These are phyloP conservation scores for Lepiota subincarnata DNA, from an alignment of 768 basidiomycete genomes.

Conservation along the genomic window DNA sequence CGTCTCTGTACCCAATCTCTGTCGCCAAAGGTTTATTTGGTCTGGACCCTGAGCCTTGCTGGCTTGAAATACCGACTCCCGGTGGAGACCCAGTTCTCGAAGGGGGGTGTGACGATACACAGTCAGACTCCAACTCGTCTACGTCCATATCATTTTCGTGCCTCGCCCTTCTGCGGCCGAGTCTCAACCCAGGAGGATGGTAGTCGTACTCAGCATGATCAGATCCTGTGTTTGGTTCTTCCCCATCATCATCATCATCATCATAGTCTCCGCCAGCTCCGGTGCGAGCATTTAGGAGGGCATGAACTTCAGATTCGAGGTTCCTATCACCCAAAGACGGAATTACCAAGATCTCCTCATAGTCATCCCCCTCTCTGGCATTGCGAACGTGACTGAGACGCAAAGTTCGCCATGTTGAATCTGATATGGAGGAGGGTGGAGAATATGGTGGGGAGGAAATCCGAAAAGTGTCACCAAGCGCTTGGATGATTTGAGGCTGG, in stretches of 20 bases:
- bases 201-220: slow-evolving; percentile 27
- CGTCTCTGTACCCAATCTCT: slow-evolving; percentile 18
- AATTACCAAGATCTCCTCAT: slow-evolving; percentile 51
- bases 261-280: slow-evolving; percentile 18
- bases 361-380: slow-evolving; percentile 26
- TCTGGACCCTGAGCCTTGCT: neutral
- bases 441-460: slow-evolving; percentile 36
- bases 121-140: slow-evolving; percentile 54
- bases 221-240: slow-evolving; percentile 27
- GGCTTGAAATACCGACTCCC: neutral
- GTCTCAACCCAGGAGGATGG: slow-evolving; percentile 13
- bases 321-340: slow-evolving; percentile 51
- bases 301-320: slow-evolving; percentile 55
- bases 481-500: slow-evolving; percentile 43
- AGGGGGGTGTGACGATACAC: slow-evolving; percentile 39
- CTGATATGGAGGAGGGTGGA: slow-evolving; percentile 38
- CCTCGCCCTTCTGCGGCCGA: slow-evolving; percentile 7
- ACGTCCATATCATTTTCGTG: slow-evolving; percentile 39
- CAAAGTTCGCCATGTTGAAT: slow-evolving; percentile 42
- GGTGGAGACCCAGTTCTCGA: slow-evolving; percentile 29
- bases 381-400: slow-evolving; percentile 17
- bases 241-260: slow-evolving; percentile 15
- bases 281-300: slow-evolving; percentile 46
- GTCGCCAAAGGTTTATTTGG: slow-evolving; percentile 2
- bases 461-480: slow-evolving; percentile 58